These are phyloP conservation scores for Xylariaceae sp. DNA, from an alignment of 2,329 filamentous ascomycete species.

Conservation along the genomic window DNA sequence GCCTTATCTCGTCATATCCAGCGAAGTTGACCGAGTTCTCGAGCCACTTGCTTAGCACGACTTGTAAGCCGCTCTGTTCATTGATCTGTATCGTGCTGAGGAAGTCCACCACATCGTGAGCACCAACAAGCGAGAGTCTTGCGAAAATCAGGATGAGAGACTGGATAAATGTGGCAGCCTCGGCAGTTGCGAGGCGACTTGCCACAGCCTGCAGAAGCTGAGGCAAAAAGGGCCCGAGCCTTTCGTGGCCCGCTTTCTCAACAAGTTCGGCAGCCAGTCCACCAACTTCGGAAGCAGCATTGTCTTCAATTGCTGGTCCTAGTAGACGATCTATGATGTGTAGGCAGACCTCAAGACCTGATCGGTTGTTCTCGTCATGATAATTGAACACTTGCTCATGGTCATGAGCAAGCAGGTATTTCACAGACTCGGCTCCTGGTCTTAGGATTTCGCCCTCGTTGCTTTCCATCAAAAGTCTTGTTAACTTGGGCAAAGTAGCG, in stretches of 20 bases:
- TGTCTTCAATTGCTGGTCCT: constrained; percentile 80
- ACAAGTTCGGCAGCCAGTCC: constrained; percentile 91
- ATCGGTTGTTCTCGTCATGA: constrained; percentile 75
- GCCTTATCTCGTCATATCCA: constrained; percentile 95
- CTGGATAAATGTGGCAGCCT: constrained; percentile 88
- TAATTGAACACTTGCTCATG: constrained; percentile 86
- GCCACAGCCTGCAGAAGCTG: constrained; percentile 89
- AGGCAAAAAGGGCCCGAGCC: constrained; percentile 83
- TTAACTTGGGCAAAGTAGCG: constrained; percentile 83
- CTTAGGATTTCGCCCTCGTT: constrained; percentile 86
- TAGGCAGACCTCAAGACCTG: constrained; percentile 83
- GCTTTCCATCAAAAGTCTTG: constrained; percentile 75
- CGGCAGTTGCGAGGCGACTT: constrained; percentile 74
- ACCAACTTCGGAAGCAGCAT: constrained; percentile 92
- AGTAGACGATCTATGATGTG: constrained; percentile 90
- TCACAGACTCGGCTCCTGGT: constrained; percentile 79
- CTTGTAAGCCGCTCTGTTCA: constrained; percentile 76
- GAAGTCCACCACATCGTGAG: constrained; percentile 89
- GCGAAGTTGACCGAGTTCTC: constrained; percentile 97
- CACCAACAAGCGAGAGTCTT: constrained; percentile 78
- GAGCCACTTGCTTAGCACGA: constrained; percentile 92
- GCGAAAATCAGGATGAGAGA: constrained; percentile 95
- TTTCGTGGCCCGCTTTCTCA: constrained; percentile 89
- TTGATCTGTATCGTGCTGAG: constrained; percentile 79
- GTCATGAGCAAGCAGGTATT: constrained; percentile 87